A percentile compares a stretch with the other conserved stretches of the same genome.
Conservation (phyloP, 805 yeast species). For the Spathaspora passalidarum region DNA sequence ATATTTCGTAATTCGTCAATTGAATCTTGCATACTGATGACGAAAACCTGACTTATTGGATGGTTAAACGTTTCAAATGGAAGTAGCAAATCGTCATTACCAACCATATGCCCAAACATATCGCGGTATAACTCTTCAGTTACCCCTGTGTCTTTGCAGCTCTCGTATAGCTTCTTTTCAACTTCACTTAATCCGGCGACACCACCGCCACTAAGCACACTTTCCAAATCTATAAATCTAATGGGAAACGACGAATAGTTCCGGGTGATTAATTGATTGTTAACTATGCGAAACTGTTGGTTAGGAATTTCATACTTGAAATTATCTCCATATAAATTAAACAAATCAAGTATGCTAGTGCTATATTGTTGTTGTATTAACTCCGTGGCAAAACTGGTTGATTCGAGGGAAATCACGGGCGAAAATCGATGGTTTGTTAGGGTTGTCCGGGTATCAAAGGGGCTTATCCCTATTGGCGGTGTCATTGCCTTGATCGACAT, state of each 20-base stretch:
- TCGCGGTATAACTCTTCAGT: not conserved
- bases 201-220: not conserved
- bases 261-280: conserved; percentile 48
- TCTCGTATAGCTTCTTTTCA: conserved; percentile 13
- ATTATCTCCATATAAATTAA: conserved; percentile 55
- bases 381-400: conserved; percentile 45
- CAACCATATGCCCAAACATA: conserved; percentile 19
- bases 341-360: not conserved
- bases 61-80: conserved; percentile 86
- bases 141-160: not conserved
- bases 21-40: conserved; percentile 49
- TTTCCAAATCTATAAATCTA: conserved; percentile 38
- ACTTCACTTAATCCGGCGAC: conserved; percentile 20
- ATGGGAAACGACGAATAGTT: conserved; percentile 54
- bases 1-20: conserved; percentile 56
- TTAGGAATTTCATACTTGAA: conserved; percentile 40
- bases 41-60: conserved; percentile 74
- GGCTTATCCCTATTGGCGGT: conserved; percentile 32
- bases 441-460: conserved; percentile 40
- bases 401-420: conserved; percentile 50
- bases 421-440: conserved; percentile 46
- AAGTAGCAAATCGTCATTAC: conserved; percentile 58
- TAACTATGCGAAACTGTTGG: conserved; percentile 47
- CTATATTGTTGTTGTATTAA: conserved; percentile 26
- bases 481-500: not conserved